These are phyloP conservation scores for Diaporthe capsici DNA, from an alignment of 2,329 filamentous ascomycete genomes.

Conservation along the genomic window DNA sequence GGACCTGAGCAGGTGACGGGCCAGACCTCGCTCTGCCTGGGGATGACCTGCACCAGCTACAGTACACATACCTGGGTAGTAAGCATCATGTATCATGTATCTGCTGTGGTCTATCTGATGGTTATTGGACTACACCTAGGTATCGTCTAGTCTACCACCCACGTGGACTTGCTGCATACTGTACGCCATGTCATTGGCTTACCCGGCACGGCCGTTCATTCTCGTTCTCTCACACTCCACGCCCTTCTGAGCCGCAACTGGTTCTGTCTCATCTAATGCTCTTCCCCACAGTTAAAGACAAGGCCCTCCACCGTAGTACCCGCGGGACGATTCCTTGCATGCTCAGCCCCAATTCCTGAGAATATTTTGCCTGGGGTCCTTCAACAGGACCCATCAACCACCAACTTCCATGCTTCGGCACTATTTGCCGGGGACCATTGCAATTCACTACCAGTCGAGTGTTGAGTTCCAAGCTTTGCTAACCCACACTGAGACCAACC, in stretches of 20 bases:
- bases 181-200: constrained; percentile 2
- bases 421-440: not conserved
- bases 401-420: constrained; percentile 15
- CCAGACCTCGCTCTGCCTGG: constrained; percentile 22
- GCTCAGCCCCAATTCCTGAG: constrained; percentile 25
- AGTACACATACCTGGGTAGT: not conserved
- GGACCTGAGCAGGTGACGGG: constrained; percentile 12
- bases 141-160: not conserved
- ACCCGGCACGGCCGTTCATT: not conserved
- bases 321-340: constrained; percentile 17
- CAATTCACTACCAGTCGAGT: not conserved
- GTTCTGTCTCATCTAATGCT: not conserved
- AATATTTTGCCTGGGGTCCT: not conserved
- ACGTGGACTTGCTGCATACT: constrained; percentile 12
- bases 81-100: not conserved
- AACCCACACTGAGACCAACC: not conserved
- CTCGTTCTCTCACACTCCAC: not conserved
- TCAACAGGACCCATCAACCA: not conserved
- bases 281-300: not conserved
- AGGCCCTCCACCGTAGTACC: not conserved
- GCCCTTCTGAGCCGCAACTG: not conserved
- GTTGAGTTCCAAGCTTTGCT: no score
- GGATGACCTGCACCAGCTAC: not conserved
- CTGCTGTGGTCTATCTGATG: not conserved
- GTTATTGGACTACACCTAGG: not conserved